phyloP scores from a whole-genome alignment of 495 filamentous ascomycete genomes.

The Xylaria palmicola region DNA sequence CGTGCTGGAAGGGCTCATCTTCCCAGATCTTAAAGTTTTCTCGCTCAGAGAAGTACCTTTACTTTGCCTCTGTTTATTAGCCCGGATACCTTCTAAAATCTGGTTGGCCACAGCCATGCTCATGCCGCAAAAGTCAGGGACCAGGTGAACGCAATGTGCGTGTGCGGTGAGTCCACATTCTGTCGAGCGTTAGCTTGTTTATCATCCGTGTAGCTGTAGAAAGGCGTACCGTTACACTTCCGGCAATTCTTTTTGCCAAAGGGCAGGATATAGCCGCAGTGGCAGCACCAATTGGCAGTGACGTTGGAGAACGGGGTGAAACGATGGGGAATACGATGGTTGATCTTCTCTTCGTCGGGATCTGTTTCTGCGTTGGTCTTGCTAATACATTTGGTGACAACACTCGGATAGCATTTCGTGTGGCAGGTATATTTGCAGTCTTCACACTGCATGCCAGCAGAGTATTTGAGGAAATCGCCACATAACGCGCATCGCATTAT shows the following conservation, averaged over 20 bases:
- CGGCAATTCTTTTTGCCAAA: conserved; percentile 91
- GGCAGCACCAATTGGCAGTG: conserved; percentile 98
- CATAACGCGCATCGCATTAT: conserved; percentile 99
- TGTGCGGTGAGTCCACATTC: conserved; percentile 94
- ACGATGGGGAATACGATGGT: conserved; percentile 96
- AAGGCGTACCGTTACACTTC: conserved; percentile 75
- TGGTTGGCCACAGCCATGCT: conserved; percentile 96
- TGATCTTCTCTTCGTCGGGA: conserved; percentile 98
- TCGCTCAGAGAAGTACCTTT: conserved; percentile 56
- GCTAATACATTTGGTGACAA: conserved; percentile 99
- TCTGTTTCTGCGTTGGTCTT: conserved; percentile 98
- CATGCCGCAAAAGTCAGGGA: conserved; percentile 99
- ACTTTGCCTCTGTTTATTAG: conserved; percentile 55
- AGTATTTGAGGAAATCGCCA: conserved; percentile 97
- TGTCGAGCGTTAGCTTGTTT: conserved; percentile 38
- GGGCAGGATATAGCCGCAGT: conserved; percentile 97
- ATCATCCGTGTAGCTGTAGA: neutral
- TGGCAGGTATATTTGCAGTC: conserved; percentile 99
- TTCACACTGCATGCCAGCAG: conserved; percentile 96
- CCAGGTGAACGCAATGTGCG: conserved; percentile 86
- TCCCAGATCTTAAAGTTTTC: conserved; percentile 63
- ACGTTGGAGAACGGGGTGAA: conserved; percentile 94
- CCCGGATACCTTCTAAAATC: conserved; percentile 71
- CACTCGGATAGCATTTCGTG: conserved; percentile 90
- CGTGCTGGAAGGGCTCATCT: conserved; percentile 36